A percentile compares a stretch with the other conserved stretches of the same genome.
These are phyloP conservation scores for Adansonia gregorii DNA, from an alignment of 441 rosid genomes.

Conservation along the genomic window DNA sequence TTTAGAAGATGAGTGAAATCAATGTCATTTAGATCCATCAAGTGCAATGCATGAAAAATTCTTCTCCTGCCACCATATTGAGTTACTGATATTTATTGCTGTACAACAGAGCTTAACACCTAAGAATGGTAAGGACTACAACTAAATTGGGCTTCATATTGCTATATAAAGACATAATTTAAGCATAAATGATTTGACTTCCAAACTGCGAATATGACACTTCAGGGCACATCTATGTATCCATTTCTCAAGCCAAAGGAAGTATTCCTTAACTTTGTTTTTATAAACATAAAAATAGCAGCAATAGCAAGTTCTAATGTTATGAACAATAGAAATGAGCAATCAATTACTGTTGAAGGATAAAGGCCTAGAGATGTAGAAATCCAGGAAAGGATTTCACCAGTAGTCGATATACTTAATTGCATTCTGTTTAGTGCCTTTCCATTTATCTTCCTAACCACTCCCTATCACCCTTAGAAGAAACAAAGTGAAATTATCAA, in stretches of 20 bases:
- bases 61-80: neutral
- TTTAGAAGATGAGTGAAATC: neutral
- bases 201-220: neutral
- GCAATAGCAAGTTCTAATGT: neutral
- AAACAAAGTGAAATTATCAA: conserved; percentile 1
- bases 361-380: neutral
- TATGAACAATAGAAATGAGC: neutral
- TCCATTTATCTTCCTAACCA: neutral
- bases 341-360: neutral
- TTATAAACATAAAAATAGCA: neutral
- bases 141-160: neutral
- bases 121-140: neutral
- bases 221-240: neutral
- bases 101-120: neutral
- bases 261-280: neutral
- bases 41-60: neutral
- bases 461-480: neutral
- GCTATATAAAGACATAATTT: neutral
- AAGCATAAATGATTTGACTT: neutral
- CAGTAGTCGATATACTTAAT: neutral
- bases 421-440: neutral
- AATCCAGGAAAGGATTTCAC: neutral
- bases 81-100: neutral
- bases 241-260: neutral
- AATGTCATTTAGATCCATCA: neutral